Base-by-base conservation (phyloP, 2,329 filamentous ascomycete genomes). In the Penicillium sp. region DNA sequence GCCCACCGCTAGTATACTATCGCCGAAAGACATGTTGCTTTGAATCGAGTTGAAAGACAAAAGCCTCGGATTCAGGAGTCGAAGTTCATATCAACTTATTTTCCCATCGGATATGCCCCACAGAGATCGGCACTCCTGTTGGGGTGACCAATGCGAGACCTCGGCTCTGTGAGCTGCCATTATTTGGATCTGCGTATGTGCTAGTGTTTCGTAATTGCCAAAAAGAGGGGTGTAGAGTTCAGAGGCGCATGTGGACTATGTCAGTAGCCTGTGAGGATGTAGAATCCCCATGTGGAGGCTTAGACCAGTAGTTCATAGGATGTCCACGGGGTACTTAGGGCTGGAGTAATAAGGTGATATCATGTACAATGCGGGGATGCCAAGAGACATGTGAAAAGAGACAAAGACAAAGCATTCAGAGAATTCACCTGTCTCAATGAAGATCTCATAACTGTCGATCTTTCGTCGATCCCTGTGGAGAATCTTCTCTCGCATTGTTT, bases 1-100 rank as follows among this genome's bases (percentile, higher is more conserved):
- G 45, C 60, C 56, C 41, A 68, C 59, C 35, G 51, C 47, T 5
- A 61, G 29, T 15, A 63, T 19, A 43, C 19, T 52, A 10, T 57
- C 54, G 5, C 54, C 38, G 7, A 50, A 13, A 1, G 46, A 38
- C 53, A 55, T 50, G 2, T 42, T 25, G 3, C 10, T 40, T 8
- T 9, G 21, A 10, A 19, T 23, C 0, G n/a, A 21, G 19, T 21
- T 45, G 19, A 45, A 33, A 23, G 15, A 33, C 2, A 31, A 42
- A 21, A 19, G 25, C 19, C 15, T 17, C 9, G 13, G 27, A 21
- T 27, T 29, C 25, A 41, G 17, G 13, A 23, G 25, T 31, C 8
- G n/a, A 45, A 35, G n/a, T 9, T 23, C 17, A 38, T 46, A 35
- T 45, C 13, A 43, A 9, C 29, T 45, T 31, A 45, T 45, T 21